A percentile compares a stretch with the other conserved stretches of the same genome.
Conservation (phyloP, 108 stramenopile species). For the Pseudonitzschia multiseries region DNA sequence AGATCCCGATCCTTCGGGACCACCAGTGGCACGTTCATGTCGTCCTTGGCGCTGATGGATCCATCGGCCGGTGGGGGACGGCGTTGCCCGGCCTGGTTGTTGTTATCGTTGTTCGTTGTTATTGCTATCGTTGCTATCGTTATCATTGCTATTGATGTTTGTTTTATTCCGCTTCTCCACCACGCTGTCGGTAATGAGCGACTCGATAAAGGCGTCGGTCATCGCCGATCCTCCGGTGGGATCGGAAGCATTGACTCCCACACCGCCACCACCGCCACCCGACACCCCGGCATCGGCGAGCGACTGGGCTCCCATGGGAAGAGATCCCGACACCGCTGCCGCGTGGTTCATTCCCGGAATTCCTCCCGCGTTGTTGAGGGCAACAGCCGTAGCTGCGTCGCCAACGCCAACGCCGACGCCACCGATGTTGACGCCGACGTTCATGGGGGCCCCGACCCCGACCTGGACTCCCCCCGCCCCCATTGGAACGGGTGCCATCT, state of each 20-base stretch:
- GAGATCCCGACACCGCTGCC: no score
- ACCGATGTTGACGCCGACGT: no score
- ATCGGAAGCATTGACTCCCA: no score
- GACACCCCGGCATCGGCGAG: background rate
- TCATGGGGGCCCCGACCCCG: no score
- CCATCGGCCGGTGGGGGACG: background rate
- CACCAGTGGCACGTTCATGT: conserved; percentile 37
- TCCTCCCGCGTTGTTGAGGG: no score
- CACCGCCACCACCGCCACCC: background rate
- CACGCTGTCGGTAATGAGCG: background rate
- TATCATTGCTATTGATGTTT: background rate
- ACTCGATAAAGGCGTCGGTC: conserved; percentile 10
- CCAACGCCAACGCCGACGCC: background rate
- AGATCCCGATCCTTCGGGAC: conserved; percentile 56
- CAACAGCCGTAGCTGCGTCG: no score
- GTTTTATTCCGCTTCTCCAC: background rate
- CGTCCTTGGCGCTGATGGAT: background rate
- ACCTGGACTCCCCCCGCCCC: no score
- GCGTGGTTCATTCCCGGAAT: background rate
- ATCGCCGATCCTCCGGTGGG: background rate
- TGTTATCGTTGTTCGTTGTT: background rate
- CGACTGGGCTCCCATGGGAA: background rate
- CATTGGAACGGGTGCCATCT: no score
- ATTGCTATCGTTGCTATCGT: background rate
- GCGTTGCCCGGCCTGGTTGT: no score